phyloP scores from a whole-genome alignment of 768 basidiomycete species.

The Tubosaeta brunneosetosa region DNA sequence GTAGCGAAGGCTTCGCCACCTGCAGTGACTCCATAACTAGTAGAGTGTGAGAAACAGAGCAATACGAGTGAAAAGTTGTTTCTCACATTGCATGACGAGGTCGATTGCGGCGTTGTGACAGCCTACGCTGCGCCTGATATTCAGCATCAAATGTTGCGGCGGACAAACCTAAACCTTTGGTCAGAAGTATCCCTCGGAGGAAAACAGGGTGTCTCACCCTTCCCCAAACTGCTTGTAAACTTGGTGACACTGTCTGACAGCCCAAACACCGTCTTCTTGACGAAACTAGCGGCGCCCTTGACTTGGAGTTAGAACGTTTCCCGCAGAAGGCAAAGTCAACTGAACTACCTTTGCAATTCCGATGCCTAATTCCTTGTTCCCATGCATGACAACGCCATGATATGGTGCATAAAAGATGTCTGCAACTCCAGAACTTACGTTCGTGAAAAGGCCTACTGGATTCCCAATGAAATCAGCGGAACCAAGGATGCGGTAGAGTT shows the following conservation, averaged over 20 bases:
- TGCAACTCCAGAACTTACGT: constrained; percentile 94
- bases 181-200: neutral
- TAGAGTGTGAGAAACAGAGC: neutral
- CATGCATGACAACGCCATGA: constrained; percentile 93
- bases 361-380: constrained; percentile 89
- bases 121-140: constrained; percentile 83
- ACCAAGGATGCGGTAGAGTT: constrained; percentile 95
- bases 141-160: constrained; percentile 96
- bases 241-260: constrained; percentile 96
- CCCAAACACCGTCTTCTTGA: constrained; percentile 98
- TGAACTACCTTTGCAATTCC: constrained; percentile 81
- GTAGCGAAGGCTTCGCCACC: constrained; percentile 93
- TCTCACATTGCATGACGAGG: constrained; percentile 92
- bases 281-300: constrained; percentile 94
- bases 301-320: constrained; percentile 11
- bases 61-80: neutral
- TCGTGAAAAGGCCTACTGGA: constrained; percentile 95
- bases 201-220: constrained; percentile 48
- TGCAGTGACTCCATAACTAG: constrained; percentile 90
- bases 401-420: constrained; percentile 99
- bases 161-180: constrained; percentile 64
- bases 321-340: neutral
- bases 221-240: constrained; percentile 94
- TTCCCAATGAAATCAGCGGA: constrained; percentile 96
- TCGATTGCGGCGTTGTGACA: constrained; percentile 88